Evolutionary conservation across 2,329 filamentous ascomycete genomes (phyloP).

Genomic region (Beauveria pseudobassiana): DNA sequence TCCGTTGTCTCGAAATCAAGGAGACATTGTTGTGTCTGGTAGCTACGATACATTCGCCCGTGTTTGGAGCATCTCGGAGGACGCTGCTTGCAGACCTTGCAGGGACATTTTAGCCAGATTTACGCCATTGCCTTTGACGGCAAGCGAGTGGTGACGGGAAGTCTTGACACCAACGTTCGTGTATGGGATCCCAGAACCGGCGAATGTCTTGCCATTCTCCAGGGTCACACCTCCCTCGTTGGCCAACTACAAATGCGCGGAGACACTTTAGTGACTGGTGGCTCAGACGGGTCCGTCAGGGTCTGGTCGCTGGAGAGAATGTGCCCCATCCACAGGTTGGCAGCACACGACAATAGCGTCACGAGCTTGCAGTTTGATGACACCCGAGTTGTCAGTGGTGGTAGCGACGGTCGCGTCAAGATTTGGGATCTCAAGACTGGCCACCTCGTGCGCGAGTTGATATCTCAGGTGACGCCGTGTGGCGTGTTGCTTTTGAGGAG

Average conservation of each 20-base stretch:
- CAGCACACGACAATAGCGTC: conserved; percentile 96
- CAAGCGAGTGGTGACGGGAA: conserved; percentile 85
- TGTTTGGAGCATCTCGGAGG: conserved; percentile 97
- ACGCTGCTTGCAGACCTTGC: conserved; percentile 79
- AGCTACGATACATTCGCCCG: conserved; percentile 96
- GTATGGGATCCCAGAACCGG: conserved; percentile 91
- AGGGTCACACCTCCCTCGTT: conserved; percentile 94
- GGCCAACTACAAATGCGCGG: conserved; percentile 94
- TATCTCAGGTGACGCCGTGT: conserved; percentile 91
- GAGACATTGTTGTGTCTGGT: conserved; percentile 93
- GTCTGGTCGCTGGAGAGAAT: conserved; percentile 93
- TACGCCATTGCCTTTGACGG: conserved; percentile 98
- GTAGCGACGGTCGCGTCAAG: conserved; percentile 95
- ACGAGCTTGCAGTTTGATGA: conserved; percentile 97
- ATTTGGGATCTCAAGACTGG: conserved; percentile 96
- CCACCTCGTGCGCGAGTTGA: conserved; percentile 82
- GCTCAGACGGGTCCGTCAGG: conserved; percentile 89
- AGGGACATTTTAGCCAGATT: conserved; percentile 96
- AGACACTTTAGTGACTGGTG: conserved; percentile 90
- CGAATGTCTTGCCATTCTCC: conserved; percentile 81
- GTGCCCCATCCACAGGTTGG: conserved; percentile 85
- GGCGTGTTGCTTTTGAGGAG: conserved; percentile 96
- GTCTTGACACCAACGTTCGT: conserved; percentile 89
- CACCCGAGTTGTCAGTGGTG: conserved; percentile 88
- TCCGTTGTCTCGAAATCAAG: conserved; percentile 90